These are phyloP conservation scores for Brettanomyces custersianus DNA, from an alignment of 805 yeast species.

Conservation along the genomic window DNA sequence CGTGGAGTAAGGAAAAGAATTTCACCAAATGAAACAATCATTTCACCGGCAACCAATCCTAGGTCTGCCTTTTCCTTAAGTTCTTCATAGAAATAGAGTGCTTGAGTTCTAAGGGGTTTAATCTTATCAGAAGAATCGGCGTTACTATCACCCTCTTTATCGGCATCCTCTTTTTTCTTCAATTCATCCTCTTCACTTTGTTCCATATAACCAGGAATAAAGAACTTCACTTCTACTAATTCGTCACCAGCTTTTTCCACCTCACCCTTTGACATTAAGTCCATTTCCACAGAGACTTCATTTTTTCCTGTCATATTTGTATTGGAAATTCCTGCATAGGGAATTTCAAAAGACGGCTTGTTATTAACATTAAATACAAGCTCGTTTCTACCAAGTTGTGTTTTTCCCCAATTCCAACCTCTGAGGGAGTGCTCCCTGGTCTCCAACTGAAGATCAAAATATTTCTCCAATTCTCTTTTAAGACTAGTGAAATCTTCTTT, in stretches of 20 bases:
- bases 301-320: constrained; percentile 85
- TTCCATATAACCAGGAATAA: constrained; percentile 68
- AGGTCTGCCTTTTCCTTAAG: constrained; percentile 89
- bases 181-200: constrained; percentile 21
- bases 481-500: constrained; percentile 70
- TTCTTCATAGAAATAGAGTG: constrained; percentile 81
- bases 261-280: constrained; percentile 33
- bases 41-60: constrained; percentile 91
- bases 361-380: constrained; percentile 77
- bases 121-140: constrained; percentile 26
- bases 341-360: constrained; percentile 86
- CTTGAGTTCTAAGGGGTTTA: constrained; percentile 53
- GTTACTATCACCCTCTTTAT: constrained; percentile 12
- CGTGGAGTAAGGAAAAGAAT: constrained; percentile 91
- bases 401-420: constrained; percentile 99
- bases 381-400: constrained; percentile 89
- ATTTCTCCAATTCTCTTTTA: constrained; percentile 74
- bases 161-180: constrained; percentile 6
- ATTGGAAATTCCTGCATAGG: constrained; percentile 71
- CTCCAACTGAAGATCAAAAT: constrained; percentile 66
- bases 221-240: constrained; percentile 87
- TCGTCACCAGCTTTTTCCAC: constrained; percentile 82
- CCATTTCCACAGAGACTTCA: constrained; percentile 88
- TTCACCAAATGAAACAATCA: constrained; percentile 87
- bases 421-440: constrained; percentile 84